Percentiles rank a stretch among this genome's conserved stretches.
Evolutionary conservation across 2,329 filamentous ascomycete species (phyloP).

Genomic region (Chalaropsis thielavioides): DNA sequence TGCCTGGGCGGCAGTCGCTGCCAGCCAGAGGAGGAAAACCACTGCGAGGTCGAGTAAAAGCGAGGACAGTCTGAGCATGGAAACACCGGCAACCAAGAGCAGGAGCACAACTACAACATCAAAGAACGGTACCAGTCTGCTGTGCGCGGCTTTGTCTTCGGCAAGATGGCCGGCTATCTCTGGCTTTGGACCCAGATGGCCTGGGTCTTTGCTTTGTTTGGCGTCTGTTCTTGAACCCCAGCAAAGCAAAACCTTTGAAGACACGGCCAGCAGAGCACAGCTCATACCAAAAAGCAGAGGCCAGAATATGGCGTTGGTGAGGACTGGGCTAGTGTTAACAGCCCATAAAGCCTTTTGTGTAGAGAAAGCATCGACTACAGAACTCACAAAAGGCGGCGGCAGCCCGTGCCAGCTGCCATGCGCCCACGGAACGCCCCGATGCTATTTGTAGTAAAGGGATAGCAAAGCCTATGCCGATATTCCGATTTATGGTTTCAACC

Average conservation of each 20-base stretch:
- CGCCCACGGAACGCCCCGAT: conserved; percentile 24
- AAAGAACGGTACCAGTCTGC: neutral
- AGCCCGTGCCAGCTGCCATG: conserved; percentile 28
- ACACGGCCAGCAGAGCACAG: conserved; percentile 23
- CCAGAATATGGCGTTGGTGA: conserved; percentile 28
- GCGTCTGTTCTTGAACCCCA: neutral
- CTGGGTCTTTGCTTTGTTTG: neutral
- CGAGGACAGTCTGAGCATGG: conserved; percentile 21
- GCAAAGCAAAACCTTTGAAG: conserved; percentile 23
- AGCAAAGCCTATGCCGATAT: conserved; percentile 38
- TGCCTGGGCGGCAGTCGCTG: neutral
- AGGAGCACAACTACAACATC: neutral
- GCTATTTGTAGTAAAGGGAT: conserved; percentile 36
- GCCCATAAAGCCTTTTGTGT: neutral
- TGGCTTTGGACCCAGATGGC: neutral
- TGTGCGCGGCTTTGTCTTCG: neutral
- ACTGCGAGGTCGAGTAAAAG: conserved; percentile 32
- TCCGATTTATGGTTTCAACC: conserved; percentile 37
- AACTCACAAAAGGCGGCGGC: conserved; percentile 32
- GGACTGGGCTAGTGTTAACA: conserved; percentile 21
- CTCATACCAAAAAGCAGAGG: conserved; percentile 3
- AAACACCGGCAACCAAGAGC: conserved; percentile 20
- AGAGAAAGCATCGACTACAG: no score
- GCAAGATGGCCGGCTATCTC: neutral
- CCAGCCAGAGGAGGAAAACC: conserved; percentile 23